These are phyloP conservation scores for Petunia axillaris DNA, from an alignment of 257 asterid genomes.

Conservation along the genomic window DNA sequence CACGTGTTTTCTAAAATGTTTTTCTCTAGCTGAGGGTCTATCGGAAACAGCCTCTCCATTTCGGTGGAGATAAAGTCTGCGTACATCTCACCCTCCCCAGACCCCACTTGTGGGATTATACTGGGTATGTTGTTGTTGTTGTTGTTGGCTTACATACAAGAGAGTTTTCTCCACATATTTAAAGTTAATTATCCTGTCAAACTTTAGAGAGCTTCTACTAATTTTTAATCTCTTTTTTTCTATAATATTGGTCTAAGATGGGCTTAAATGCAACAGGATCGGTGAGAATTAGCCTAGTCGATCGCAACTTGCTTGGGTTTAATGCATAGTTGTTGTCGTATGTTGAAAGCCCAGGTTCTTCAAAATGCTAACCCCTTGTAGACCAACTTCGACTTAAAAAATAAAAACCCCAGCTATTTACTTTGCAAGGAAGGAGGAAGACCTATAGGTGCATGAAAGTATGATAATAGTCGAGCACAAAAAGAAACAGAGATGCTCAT, in stretches of 20 bases:
- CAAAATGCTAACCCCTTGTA: not conserved
- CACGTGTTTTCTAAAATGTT: too few relatives aligned
- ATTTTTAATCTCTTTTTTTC: not conserved
- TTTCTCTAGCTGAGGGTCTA: too few relatives aligned
- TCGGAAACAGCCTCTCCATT: too few relatives aligned
- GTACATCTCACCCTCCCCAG: too few relatives aligned
- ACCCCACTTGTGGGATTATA: too few relatives aligned
- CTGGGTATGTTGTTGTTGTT: too few relatives aligned
- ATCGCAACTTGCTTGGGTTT: not conserved
- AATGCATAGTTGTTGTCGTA: not conserved
- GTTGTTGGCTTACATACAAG: too few relatives aligned
- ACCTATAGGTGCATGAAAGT: not conserved
- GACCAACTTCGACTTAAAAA: slow-evolving; percentile 19
- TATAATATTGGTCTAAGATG: not conserved
- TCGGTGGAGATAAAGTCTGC: too few relatives aligned
- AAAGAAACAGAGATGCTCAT: not conserved
- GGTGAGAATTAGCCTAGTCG: not conserved
- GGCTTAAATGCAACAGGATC: not conserved
- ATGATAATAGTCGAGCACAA: slow-evolving; percentile 11
- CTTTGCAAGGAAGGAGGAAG: slow-evolving; percentile 11
- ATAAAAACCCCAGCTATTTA: not conserved
- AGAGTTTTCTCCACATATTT: not conserved
- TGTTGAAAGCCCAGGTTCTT: slow-evolving; percentile 11
- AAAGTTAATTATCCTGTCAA: not conserved
- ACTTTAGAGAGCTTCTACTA: not conserved